Evolutionary conservation across 805 yeast species (phyloP).

Genomic region (Candida krabiensis): DNA sequence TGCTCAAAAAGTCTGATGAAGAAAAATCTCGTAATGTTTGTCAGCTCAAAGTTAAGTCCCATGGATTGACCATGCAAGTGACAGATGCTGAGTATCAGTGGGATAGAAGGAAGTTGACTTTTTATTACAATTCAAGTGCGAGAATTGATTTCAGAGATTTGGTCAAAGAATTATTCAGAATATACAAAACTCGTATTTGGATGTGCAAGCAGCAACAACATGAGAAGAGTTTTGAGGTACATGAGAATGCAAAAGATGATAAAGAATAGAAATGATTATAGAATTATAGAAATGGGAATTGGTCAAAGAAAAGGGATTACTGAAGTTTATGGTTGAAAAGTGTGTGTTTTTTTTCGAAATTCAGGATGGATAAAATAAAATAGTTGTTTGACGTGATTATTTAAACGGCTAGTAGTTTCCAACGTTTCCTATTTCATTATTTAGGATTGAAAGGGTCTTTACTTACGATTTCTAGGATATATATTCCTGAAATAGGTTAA

Average conservation of each 20-base stretch:
- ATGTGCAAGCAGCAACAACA: conserved; percentile 52
- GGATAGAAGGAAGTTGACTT: conserved; percentile 78
- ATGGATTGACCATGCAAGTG: conserved; percentile 53
- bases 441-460: too few species aligned
- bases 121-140: conserved; percentile 61
- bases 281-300: conserved; percentile 8
- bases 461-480: too few species aligned
- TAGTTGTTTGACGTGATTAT: too few species aligned
- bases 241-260: not conserved
- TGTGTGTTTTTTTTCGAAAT: too few species aligned
- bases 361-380: too few species aligned
- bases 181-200: conserved; percentile 83
- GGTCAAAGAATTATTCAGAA: conserved; percentile 70
- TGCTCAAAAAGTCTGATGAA: conserved; percentile 64
- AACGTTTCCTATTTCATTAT: too few species aligned
- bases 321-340: not conserved
- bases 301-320: too few species aligned
- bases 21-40: conserved; percentile 66
- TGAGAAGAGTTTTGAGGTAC: conserved; percentile 6
- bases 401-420: too few species aligned
- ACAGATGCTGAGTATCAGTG: conserved; percentile 84
- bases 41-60: conserved; percentile 52
- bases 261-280: not conserved
- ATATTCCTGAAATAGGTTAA: too few species aligned
- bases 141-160: conserved; percentile 78